Percentiles rank a stretch among this genome's conserved stretches.
Evolutionary conservation across 2,329 filamentous ascomycete species (phyloP).

Genomic region (Paecilomyces niveus): DNA sequence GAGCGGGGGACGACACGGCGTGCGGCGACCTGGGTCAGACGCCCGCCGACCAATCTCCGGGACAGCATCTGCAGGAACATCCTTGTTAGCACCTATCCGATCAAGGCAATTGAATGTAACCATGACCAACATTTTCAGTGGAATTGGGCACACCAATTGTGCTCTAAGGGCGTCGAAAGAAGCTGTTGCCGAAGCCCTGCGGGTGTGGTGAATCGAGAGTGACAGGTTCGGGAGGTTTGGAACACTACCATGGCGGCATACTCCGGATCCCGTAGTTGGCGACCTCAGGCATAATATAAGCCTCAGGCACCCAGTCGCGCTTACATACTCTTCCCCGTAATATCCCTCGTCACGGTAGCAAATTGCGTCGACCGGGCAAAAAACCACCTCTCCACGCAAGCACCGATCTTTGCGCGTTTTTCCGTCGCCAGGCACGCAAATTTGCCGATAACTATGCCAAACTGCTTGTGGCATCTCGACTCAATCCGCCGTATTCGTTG

Average conservation of each 20-base stretch:
- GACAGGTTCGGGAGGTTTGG: background rate
- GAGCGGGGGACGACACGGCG: slow-evolving; percentile 33
- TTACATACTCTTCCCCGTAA: slow-evolving; percentile 23
- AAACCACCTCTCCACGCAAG: slow-evolving; percentile 35
- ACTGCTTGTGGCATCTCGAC: slow-evolving; percentile 28
- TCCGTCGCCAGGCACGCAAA: slow-evolving; percentile 30
- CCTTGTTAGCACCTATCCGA: background rate
- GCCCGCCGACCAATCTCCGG: slow-evolving; percentile 36
- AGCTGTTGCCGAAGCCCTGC: background rate
- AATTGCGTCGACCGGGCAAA: slow-evolving; percentile 19
- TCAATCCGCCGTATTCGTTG: slow-evolving; percentile 30
- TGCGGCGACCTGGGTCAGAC: slow-evolving; percentile 32
- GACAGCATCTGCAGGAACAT: slow-evolving; percentile 33
- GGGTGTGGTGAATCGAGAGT: background rate
- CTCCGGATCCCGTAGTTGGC: slow-evolving; percentile 6
- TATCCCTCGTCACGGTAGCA: slow-evolving; percentile 22
- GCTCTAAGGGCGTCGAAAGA: background rate
- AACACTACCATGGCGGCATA: background rate
- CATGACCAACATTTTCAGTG: background rate
- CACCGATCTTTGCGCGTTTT: slow-evolving; percentile 23
- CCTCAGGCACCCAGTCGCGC: slow-evolving; percentile 15
- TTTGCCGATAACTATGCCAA: slow-evolving; percentile 39
- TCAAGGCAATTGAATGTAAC: background rate
- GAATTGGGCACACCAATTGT: background rate
- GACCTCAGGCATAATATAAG: slow-evolving; percentile 9